phyloP scores from a whole-genome alignment of 2,329 filamentous ascomycete species.

The Verticillium alfalfae region DNA sequence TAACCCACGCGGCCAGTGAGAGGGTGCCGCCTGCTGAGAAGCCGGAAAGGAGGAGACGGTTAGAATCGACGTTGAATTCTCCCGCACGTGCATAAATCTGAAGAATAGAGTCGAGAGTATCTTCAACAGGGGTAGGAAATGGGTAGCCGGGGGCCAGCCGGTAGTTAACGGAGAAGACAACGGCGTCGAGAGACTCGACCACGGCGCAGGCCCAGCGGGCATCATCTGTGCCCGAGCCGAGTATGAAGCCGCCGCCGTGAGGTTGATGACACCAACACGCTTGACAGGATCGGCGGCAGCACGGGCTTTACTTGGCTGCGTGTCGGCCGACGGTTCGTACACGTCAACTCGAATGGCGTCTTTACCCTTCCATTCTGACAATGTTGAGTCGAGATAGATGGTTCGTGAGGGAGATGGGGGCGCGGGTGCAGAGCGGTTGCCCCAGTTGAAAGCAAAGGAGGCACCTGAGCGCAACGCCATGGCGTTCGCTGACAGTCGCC shows the following conservation, averaged over 20 bases:
- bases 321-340: slow-evolving; percentile 23
- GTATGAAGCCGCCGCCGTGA: slow-evolving; percentile 64
- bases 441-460: slow-evolving; percentile 34
- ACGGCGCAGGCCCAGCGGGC: slow-evolving; percentile 53
- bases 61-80: slow-evolving; percentile 52
- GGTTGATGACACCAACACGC: slow-evolving; percentile 56
- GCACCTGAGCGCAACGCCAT: slow-evolving; percentile 38
- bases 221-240: slow-evolving; percentile 59
- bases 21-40: slow-evolving; percentile 60
- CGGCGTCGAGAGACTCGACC: slow-evolving; percentile 43
- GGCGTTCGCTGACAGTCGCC: slow-evolving; percentile 35
- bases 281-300: slow-evolving; percentile 14
- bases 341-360: slow-evolving; percentile 42
- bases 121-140: slow-evolving; percentile 60
- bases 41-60: slow-evolving; percentile 53
- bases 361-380: slow-evolving; percentile 27
- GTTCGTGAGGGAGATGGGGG: slow-evolving; percentile 30
- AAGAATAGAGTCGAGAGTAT: slow-evolving; percentile 58
- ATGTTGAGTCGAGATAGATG: slow-evolving; percentile 36
- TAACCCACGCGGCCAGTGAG: slow-evolving; percentile 40
- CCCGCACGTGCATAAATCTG: slow-evolving; percentile 52
- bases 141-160: slow-evolving; percentile 61
- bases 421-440: slow-evolving; percentile 33
- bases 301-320: slow-evolving; percentile 14
- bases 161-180: slow-evolving; percentile 62